Percentiles rank a stretch among this genome's conserved stretches.
Evolutionary conservation across 2,329 filamentous ascomycete genomes (phyloP).

Genomic region (Neopestalotiopsis sp.): DNA sequence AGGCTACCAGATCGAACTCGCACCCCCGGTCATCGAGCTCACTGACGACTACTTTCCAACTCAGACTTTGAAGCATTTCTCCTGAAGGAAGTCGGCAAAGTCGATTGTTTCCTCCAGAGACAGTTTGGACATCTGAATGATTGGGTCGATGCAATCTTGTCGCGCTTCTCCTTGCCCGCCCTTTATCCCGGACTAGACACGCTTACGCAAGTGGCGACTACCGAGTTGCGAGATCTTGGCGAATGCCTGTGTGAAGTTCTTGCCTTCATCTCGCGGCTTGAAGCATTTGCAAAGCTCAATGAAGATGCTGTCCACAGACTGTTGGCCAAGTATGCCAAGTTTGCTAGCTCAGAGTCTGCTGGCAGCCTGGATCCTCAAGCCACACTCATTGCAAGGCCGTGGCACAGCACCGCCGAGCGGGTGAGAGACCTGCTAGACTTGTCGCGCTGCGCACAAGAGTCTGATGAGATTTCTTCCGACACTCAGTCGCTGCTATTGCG

Average conservation of each 20-base stretch:
- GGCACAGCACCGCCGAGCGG: not conserved
- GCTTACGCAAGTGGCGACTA: not conserved
- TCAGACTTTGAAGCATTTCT: constrained; percentile 16
- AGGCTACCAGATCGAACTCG: not conserved
- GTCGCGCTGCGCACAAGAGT: not conserved
- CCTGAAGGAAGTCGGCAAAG: not conserved
- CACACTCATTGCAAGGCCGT: constrained; percentile 12
- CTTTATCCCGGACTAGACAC: not conserved
- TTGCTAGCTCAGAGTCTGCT: not conserved
- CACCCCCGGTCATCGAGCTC: not conserved
- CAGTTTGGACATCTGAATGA: constrained; percentile 16
- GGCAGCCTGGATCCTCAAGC: not conserved
- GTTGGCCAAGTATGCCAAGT: constrained; percentile 9
- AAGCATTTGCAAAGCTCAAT: constrained; percentile 18
- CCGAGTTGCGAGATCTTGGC: constrained; percentile 19
- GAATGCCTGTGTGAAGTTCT: constrained; percentile 16
- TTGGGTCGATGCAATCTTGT: constrained; percentile 13
- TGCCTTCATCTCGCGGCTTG: constrained; percentile 12
- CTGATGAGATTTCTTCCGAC: not conserved
- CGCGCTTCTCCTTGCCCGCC: constrained; percentile 15
- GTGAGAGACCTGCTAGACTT: constrained; percentile 3
- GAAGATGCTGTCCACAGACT: constrained; percentile 19
- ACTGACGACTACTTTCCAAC: constrained; percentile 14
- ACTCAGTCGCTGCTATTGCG: constrained; percentile 18
- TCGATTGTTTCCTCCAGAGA: constrained; percentile 15